Evolutionary conservation across 2,329 filamentous ascomycete species (phyloP).

Genomic region (Tetracladium maxilliforme): DNA sequence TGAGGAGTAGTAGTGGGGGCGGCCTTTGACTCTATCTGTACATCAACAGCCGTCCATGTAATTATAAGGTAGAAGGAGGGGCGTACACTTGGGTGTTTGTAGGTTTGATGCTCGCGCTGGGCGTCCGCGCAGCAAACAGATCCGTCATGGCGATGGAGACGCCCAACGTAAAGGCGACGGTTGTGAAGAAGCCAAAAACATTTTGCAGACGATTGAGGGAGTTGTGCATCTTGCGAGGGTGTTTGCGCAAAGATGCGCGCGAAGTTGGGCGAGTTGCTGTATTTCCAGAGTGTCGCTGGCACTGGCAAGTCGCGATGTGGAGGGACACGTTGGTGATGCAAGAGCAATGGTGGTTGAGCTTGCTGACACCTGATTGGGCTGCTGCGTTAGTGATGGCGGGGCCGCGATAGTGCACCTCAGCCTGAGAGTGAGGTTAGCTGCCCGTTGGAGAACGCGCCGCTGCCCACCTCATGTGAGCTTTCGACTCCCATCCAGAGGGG

Average conservation of each 20-base stretch:
- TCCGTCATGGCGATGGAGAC: conserved; percentile 71
- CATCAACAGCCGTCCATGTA: conserved; percentile 3
- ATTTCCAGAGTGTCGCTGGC: too few relatives aligned
- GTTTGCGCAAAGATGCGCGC: conserved; percentile 1
- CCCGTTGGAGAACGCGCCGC: too few relatives aligned
- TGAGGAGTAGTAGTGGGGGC: conserved; percentile 87
- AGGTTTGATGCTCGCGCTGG: conserved; percentile 47
- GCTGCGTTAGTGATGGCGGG: too few relatives aligned
- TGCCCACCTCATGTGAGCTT: too few relatives aligned
- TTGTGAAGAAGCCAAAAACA: conserved; percentile 96
- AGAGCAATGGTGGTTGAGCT: too few relatives aligned
- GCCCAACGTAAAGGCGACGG: conserved; percentile 71
- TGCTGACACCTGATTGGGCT: too few relatives aligned
- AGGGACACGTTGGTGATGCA: too few relatives aligned
- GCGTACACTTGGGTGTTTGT: conserved; percentile 76
- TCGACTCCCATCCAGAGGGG: too few relatives aligned
- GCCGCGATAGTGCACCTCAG: too few relatives aligned
- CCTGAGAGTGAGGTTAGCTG: too few relatives aligned
- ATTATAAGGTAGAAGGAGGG: background rate
- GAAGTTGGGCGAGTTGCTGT: too few relatives aligned
- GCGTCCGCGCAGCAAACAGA: conserved; percentile 53
- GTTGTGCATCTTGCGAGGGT: conserved; percentile 83
- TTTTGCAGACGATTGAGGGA: conserved; percentile 74
- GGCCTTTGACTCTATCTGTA: conserved; percentile 57
- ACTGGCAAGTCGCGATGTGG: too few relatives aligned